phyloP scores from a whole-genome alignment of 768 basidiomycete genomes.

The Rhodosporidiobolus odoratus region DNA sequence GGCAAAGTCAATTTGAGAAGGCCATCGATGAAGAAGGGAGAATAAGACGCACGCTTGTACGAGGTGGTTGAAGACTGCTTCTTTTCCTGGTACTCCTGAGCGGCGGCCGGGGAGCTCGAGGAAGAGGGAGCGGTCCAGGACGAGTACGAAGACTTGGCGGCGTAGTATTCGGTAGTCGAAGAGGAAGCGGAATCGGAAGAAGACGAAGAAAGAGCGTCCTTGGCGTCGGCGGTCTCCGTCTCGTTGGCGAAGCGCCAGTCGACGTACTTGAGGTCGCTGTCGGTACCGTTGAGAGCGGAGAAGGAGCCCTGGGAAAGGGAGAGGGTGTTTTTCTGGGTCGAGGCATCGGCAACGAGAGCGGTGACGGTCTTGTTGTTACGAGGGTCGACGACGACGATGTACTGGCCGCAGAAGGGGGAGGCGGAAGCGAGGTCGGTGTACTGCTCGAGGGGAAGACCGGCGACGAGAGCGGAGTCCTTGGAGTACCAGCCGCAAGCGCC shows the following conservation, averaged over 20 bases:
- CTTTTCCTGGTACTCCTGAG: background rate
- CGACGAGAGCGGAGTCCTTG: slow-evolving; percentile 51
- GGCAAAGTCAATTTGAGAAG: background rate
- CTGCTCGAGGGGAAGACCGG: slow-evolving; percentile 54
- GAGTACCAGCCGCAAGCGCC: slow-evolving; percentile 71
- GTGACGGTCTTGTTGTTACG: slow-evolving; percentile 56
- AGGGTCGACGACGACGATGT: slow-evolving; percentile 62
- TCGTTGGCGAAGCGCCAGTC: slow-evolving; percentile 37
- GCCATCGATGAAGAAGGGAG: too few species aligned
- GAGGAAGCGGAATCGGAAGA: slow-evolving; percentile 48
- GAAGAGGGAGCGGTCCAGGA: slow-evolving; percentile 31
- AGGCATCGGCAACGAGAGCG: slow-evolving; percentile 70
- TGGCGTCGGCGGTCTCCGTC: slow-evolving; percentile 47
- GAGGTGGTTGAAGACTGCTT: slow-evolving; percentile 5
- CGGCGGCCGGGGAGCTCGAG: slow-evolving; percentile 9
- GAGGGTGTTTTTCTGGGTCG: slow-evolving; percentile 26
- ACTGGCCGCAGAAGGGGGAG: slow-evolving; percentile 63
- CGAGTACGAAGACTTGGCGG: slow-evolving; percentile 54
- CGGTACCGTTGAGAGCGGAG: slow-evolving; percentile 43
- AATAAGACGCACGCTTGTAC: background rate
- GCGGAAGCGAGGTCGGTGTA: slow-evolving; percentile 49
- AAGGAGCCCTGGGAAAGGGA: slow-evolving; percentile 46
- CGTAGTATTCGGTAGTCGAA: slow-evolving; percentile 46
- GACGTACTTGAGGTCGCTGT: slow-evolving; percentile 23
- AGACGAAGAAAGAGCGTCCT: slow-evolving; percentile 56